A percentile compares a stretch with the other conserved stretches of the same genome.
Conservation (phyloP, 805 yeast species). For the Komagataella pseudopastoris region DNA sequence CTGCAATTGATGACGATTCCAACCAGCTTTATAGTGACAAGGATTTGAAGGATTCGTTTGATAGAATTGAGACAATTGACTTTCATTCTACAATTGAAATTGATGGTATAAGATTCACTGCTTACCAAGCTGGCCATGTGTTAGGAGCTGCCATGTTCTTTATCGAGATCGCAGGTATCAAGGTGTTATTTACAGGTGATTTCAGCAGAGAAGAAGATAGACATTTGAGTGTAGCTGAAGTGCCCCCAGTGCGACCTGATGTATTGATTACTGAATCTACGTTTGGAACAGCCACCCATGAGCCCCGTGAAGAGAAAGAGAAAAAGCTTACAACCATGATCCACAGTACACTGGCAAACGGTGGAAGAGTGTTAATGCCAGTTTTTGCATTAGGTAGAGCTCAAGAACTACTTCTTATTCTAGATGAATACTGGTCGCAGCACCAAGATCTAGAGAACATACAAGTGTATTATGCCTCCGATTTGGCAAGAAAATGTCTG, state of each 20-base stretch:
- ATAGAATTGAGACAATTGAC: slow-evolving; percentile 84
- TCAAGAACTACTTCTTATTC: slow-evolving; percentile 77
- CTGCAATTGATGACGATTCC: slow-evolving; percentile 39
- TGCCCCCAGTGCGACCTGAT: slow-evolving; percentile 81
- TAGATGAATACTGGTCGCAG: slow-evolving; percentile 90
- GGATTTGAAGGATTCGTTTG: slow-evolving; percentile 79
- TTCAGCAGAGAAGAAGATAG: slow-evolving; percentile 93
- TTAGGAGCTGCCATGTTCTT: slow-evolving; percentile 97
- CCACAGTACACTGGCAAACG: slow-evolving; percentile 71
- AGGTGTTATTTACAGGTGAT: slow-evolving; percentile 88
- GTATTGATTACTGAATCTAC: slow-evolving; percentile 89
- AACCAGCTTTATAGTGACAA: slow-evolving; percentile 71
- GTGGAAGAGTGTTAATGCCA: slow-evolving; percentile 87
- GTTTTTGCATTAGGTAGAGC: slow-evolving; percentile 96
- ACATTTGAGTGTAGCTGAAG: slow-evolving; percentile 89
- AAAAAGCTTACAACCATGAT: slow-evolving; percentile 65
- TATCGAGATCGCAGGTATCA: slow-evolving; percentile 86
- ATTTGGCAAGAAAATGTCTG: slow-evolving; percentile 90
- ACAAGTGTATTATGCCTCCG: slow-evolving; percentile 83
- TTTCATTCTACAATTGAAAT: slow-evolving; percentile 92
- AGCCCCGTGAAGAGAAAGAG: slow-evolving; percentile 80
- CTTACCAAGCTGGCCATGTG: slow-evolving; percentile 99
- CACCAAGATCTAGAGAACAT: slow-evolving; percentile 73
- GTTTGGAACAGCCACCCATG: slow-evolving; percentile 95
- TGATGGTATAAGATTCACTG: slow-evolving; percentile 90